Evolutionary conservation across 2,329 filamentous ascomycete species (phyloP), one percentile per base, ranked within the genome.

Genomic region (Diaporthe sp.): DNA sequence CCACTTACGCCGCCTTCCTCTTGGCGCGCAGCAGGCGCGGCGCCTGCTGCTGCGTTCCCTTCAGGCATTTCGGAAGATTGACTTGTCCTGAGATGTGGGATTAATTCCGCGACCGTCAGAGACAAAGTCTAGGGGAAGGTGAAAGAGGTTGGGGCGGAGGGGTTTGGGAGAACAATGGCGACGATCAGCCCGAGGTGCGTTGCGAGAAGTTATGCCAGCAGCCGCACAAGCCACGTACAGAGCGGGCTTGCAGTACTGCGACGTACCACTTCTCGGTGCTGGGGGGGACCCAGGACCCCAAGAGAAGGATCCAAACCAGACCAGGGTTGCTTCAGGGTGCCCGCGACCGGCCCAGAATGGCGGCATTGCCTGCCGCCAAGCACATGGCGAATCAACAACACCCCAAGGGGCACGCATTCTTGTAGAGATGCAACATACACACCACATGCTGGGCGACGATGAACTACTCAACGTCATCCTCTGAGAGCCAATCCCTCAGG

Each of bases 1-100:
- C 10, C 45, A 76, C 75, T 72, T 66, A 73, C 73, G 69, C 74
- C 76, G 57, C 75, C 72, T 72, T 76, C 45, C 64, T 76, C 74
- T 40, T 75, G 38, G 25, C 50, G 76, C 66, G 66, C 74, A 50
- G 74, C 76, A 74, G 76, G 76, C 70, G 66, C 69, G 3, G 61
- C 66, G 72, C 75, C 74, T 58, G 76, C 74, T 47, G 68, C 76
- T 25, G 55, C 76, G 38, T 71, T 76, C 64, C 69, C 74, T 73
- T 76, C 58, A 64, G 76, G 70, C 76, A 77, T 77, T 25, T n/a
- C 8, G 57, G 73, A 55, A 30, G 25, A 60, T 54, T 72, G 72
- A 69, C 68, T 68, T 45, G 60, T 69, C 68, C 54, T 66, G 54
- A 42, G 55, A 70, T 70, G 52, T 55, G 47, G 47, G 54, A 69